These are phyloP conservation scores for Ensete ventricosum DNA, from an alignment of 176 grass and related monocot genomes.

Conservation along the genomic window DNA sequence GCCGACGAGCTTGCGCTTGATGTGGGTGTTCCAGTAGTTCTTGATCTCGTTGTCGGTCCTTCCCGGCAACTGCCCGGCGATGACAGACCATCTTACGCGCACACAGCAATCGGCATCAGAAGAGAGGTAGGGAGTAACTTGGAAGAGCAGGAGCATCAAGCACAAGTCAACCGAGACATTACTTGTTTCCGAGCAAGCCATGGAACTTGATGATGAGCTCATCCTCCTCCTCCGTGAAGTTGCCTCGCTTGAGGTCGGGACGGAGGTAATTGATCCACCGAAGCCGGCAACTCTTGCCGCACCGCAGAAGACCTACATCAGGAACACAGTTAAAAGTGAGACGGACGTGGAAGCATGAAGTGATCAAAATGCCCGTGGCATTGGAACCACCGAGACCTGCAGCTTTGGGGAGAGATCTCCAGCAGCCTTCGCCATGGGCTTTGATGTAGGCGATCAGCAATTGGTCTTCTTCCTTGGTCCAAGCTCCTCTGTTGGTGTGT, in stretches of 20 bases:
- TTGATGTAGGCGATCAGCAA: background rate
- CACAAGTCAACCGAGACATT: background rate
- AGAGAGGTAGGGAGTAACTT: too few species aligned
- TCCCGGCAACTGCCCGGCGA: background rate
- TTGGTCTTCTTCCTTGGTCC: background rate
- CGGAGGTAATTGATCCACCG: background rate
- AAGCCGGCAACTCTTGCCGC: background rate
- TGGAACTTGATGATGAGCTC: background rate
- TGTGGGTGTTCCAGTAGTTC: conserved; percentile 1
- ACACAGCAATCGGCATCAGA: too few species aligned
- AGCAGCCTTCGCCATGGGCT: background rate
- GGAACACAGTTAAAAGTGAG: too few species aligned
- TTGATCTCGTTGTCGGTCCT: background rate
- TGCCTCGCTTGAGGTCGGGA: background rate
- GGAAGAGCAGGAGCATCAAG: too few species aligned
- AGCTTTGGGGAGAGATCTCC: background rate
- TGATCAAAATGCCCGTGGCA: too few species aligned
- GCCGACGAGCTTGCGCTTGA: background rate
- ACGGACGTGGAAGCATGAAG: too few species aligned
- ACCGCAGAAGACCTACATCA: background rate
- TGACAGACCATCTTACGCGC: background rate
- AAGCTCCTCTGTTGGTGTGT: background rate
- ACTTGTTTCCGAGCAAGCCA: background rate
- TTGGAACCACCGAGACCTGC: background rate
- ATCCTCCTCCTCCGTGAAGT: background rate